A percentile compares a stretch with the other conserved stretches of the same genome.
phyloP scores from a whole-genome alignment of 306 rosid genomes.

The Prunus mongolica region DNA sequence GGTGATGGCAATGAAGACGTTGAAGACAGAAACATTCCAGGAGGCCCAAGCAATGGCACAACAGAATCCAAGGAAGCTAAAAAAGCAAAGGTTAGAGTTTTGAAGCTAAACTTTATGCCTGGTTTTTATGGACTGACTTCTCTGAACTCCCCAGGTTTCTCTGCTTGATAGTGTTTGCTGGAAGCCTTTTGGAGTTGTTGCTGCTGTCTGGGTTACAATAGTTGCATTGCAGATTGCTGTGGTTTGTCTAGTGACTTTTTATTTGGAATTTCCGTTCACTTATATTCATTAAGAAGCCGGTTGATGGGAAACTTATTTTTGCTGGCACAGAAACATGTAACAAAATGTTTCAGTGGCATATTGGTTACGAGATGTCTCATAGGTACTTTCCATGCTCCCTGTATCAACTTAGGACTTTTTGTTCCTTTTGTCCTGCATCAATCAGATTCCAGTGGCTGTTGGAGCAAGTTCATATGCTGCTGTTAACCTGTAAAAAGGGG shows the following conservation, averaged over 20 bases:
- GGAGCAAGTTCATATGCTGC: constrained; percentile 58
- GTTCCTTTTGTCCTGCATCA: neutral
- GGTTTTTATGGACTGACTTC: neutral
- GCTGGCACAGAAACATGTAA: constrained; percentile 35
- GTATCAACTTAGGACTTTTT: neutral
- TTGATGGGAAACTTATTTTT: constrained; percentile 6
- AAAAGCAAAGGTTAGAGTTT: too few relatives aligned
- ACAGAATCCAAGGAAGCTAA: too few relatives aligned
- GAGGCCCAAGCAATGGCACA: too few relatives aligned
- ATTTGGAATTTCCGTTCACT: constrained; percentile 1
- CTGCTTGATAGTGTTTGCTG: constrained; percentile 46
- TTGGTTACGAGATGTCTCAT: constrained; percentile 45
- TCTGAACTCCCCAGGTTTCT: constrained; percentile 33
- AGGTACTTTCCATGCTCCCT: constrained; percentile 29
- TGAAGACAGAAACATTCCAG: too few relatives aligned
- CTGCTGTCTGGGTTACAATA: constrained; percentile 56
- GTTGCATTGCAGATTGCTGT: constrained; percentile 56
- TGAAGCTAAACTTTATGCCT: too few relatives aligned
- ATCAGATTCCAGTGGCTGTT: constrained; percentile 26
- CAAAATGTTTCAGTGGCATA: constrained; percentile 40
- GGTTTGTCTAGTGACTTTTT: constrained; percentile 28
- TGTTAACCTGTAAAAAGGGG: neutral
- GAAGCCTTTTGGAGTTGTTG: constrained; percentile 64
- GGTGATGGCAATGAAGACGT: too few relatives aligned
- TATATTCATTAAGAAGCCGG: neutral